These are phyloP conservation scores for Ilex asprella DNA, from an alignment of 257 asterid species.

Conservation along the genomic window DNA sequence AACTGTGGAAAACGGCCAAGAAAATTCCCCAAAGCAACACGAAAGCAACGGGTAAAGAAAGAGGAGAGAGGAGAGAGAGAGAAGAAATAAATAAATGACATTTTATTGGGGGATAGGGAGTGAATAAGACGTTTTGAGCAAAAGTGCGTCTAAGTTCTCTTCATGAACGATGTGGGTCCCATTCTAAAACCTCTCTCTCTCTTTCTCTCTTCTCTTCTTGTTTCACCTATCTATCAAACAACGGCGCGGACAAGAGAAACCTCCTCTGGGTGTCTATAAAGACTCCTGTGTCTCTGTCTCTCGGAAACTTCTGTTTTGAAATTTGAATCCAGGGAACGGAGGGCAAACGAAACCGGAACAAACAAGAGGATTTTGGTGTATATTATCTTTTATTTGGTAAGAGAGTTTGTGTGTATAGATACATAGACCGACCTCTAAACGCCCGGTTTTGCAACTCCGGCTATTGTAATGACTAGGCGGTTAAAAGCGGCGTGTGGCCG, in stretches of 20 bases:
- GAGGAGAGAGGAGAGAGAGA: no score
- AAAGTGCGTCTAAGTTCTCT: slow-evolving; percentile 86
- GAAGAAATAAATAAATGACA: no score
- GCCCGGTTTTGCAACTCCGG: no score
- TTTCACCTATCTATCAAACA: slow-evolving; percentile 22
- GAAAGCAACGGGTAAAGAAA: no score
- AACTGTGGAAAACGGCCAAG: no score
- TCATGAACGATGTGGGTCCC: slow-evolving; percentile 60
- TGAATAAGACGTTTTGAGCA: slow-evolving; percentile 32
- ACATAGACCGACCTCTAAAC: no score
- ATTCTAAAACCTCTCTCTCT: slow-evolving; percentile 13
- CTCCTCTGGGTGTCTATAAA: slow-evolving; percentile 16
- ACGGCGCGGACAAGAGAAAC: slow-evolving; percentile 24
- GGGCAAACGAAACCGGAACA: not conserved
- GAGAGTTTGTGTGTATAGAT: no score
- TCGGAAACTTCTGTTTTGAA: slow-evolving; percentile 26
- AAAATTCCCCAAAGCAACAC: no score
- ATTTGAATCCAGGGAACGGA: slow-evolving; percentile 9
- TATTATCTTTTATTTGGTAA: not conserved
- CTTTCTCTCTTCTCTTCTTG: slow-evolving; percentile 13
- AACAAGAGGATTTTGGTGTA: slow-evolving; percentile 5
- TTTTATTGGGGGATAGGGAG: not conserved
- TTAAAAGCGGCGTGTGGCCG: not conserved
- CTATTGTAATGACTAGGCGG: no score
- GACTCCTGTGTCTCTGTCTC: slow-evolving; percentile 4